Conservation (phyloP, 2,329 filamentous ascomycete genomes). For the Helotiales sp. region DNA sequence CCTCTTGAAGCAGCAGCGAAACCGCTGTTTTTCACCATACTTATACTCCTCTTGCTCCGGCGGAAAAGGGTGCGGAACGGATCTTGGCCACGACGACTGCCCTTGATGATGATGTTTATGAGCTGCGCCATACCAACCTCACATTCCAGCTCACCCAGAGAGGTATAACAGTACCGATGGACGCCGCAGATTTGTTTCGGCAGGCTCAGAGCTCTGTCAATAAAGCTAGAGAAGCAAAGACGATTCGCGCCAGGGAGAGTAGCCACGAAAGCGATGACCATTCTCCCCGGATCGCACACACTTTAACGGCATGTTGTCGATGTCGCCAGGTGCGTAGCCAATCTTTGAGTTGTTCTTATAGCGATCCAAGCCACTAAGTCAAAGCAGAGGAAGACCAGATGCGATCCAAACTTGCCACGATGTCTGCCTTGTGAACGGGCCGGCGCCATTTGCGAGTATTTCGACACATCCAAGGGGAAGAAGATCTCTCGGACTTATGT, state of each 20-base stretch:
- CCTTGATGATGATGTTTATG: constrained; percentile 35
- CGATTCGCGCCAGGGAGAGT: constrained; percentile 38
- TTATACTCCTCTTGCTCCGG: background rate
- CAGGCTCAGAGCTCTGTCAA: constrained; percentile 55
- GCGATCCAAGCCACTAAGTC: constrained; percentile 23
- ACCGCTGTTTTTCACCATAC: background rate
- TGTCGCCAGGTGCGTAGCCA: constrained; percentile 70
- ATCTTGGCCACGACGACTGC: background rate
- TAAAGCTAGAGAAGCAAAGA: constrained; percentile 41
- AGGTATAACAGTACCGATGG: constrained; percentile 51
- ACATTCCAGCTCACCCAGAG: constrained; percentile 13
- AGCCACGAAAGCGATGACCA: constrained; percentile 55
- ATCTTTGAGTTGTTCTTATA: background rate
- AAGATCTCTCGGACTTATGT: constrained; percentile 93
- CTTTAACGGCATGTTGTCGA: constrained; percentile 78
- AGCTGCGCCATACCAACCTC: constrained; percentile 22
- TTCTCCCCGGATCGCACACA: constrained; percentile 73
- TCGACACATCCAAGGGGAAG: constrained; percentile 83
- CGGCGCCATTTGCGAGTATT: constrained; percentile 92
- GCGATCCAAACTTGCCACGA: constrained; percentile 88
- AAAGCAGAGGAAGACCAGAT: constrained; percentile 82
- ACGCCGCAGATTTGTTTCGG: constrained; percentile 63
- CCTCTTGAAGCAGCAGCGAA: background rate
- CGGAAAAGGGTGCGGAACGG: background rate
- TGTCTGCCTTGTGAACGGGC: constrained; percentile 93